A percentile compares a stretch with the other conserved stretches of the same genome.
phyloP scores from a whole-genome alignment of 441 rosid genomes.

The Gossypium aridum region DNA sequence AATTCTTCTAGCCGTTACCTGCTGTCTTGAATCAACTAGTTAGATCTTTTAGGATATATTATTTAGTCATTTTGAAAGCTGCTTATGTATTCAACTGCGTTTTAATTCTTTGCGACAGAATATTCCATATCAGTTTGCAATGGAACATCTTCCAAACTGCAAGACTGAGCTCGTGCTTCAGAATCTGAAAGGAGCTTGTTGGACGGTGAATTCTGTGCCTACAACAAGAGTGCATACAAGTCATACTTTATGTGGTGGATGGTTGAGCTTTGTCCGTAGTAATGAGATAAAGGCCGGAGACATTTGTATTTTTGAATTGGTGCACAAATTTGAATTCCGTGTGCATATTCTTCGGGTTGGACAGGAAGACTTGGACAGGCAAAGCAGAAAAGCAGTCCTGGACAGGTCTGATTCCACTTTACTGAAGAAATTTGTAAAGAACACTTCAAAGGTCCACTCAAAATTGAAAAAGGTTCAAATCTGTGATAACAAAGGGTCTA shows the following conservation, averaged over 20 bases:
- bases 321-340: constrained; percentile 35
- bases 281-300: constrained; percentile 49
- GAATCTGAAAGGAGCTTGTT: constrained; percentile 40
- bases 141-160: constrained; percentile 48
- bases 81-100: not conserved
- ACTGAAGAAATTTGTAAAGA: constrained; percentile 30
- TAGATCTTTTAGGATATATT: not conserved
- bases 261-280: constrained; percentile 57
- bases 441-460: constrained; percentile 27
- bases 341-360: constrained; percentile 51
- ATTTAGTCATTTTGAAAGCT: not conserved
- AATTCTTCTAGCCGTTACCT: not conserved
- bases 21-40: not conserved
- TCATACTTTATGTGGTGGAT: constrained; percentile 65
- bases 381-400: constrained; percentile 23
- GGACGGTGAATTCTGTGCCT: constrained; percentile 62
- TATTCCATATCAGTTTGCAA: constrained; percentile 50
- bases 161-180: constrained; percentile 48
- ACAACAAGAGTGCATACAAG: constrained; percentile 56
- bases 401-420: constrained; percentile 18
- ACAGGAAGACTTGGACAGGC: constrained; percentile 22
- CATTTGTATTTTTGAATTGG: constrained; percentile 51
- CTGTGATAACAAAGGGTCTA: constrained; percentile 22
- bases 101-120: constrained; percentile 32
- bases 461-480: constrained; percentile 26